Conservation (phyloP, 2,329 filamentous ascomycete species). For the Sclerotinia nivalis region DNA sequence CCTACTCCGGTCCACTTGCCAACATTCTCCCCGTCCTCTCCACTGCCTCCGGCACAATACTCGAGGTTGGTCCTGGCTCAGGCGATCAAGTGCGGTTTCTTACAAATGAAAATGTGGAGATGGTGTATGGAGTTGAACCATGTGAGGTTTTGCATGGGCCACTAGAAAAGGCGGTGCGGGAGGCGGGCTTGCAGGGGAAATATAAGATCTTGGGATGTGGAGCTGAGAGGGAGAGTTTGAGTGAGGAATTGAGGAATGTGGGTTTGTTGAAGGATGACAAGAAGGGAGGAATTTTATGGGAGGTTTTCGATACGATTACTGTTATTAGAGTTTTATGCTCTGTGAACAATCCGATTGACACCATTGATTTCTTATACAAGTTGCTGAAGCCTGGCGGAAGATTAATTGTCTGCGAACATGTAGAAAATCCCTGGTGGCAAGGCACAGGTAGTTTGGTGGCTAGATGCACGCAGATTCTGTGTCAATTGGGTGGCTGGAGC, state of each 20-base stretch:
- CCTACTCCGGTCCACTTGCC: not conserved
- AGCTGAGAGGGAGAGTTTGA: conserved; percentile 1
- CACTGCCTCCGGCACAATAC: not conserved
- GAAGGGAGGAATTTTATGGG: too few relatives aligned
- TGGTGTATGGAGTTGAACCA: not conserved
- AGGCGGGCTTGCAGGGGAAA: not conserved
- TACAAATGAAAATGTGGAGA: not conserved
- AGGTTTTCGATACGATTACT: not conserved
- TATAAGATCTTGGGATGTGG: not conserved
- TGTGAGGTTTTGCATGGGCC: too few relatives aligned
- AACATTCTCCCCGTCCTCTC: not conserved
- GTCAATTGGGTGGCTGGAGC: not conserved
- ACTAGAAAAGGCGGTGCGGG: not conserved
- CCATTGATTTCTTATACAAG: not conserved
- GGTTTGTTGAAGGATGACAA: not conserved
- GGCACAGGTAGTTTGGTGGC: not conserved
- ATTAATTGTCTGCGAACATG: not conserved
- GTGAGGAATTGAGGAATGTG: not conserved
- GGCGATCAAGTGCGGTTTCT: not conserved
- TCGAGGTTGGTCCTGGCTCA: not conserved
- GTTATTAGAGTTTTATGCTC: not conserved
- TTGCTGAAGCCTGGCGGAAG: not conserved
- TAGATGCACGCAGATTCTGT: not conserved
- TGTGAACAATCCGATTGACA: not conserved
- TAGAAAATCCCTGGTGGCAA: not conserved